Evolutionary conservation across 164 flowering plant genomes (phyloP), one percentile per base, ranked within the genome.

Genomic region (Houttuynia cordata): DNA sequence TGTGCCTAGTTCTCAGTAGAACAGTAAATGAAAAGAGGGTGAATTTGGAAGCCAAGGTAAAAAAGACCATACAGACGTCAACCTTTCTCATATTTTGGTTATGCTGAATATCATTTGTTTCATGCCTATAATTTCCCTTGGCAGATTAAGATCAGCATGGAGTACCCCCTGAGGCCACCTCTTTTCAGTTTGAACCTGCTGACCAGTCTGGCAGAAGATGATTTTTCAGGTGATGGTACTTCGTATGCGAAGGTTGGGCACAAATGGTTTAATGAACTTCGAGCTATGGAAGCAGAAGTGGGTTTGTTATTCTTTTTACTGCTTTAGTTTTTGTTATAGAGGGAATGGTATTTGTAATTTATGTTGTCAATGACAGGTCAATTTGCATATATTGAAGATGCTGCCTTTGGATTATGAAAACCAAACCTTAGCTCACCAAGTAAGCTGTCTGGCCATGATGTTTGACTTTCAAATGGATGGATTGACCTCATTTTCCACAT

Each of bases 251-350:
- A 9, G 8, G 45, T 78, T 59, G 67, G 45, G 45, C 13, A 8
- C 45, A 41, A 90, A 41, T 41, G 45, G 45, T 41, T 8, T 41
- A 41, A 93, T 73, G 96, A 87, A 73, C 85, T 88, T 50, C 85
- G 87, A 54, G 87, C 92, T 24, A 88, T 90, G 75, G 99, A 93
- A 80, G 89, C 93, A 41, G 93, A 93, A 96, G 99, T 93, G 70
- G 71, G 74, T 30, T 41, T 41, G 10, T 0, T 41, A 13, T 41
- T 9, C 45, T 41, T 41, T 13, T 13, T 41, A 1, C 45, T 41
- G 8, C 45, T 41, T 41, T 41, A 13, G 10, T 41, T 41, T 41
- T 41, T 41, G 45, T 41, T 41, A 41, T 13, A 41, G 45, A 13
- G 13, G 45, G 8, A 2, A 41, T 41, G 45, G 45, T 13, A 8